These are phyloP conservation scores for Acrasis kona DNA, from an alignment of 78 protist genomes.

Conservation along the genomic window DNA sequence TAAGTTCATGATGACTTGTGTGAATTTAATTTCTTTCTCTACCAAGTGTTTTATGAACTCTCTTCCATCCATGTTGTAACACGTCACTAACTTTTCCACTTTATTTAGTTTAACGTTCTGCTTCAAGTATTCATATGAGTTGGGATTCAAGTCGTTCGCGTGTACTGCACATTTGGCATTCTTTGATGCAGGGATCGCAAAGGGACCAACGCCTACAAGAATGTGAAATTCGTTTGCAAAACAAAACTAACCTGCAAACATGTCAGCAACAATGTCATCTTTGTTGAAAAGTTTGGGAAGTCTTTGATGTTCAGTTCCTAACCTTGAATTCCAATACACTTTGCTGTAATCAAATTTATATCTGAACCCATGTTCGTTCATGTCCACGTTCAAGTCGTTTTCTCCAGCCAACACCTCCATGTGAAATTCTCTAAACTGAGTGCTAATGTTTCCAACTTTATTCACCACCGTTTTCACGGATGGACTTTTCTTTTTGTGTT, in stretches of 20 bases:
- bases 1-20: constrained; percentile 78
- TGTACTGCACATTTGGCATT: constrained; percentile 34
- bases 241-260: constrained; percentile 10
- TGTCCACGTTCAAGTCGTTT: constrained; percentile 15
- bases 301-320: constrained; percentile 73
- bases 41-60: constrained; percentile 8
- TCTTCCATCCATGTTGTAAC: constrained; percentile 38
- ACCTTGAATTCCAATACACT: constrained; percentile 94
- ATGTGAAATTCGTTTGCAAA: constrained; percentile 53
- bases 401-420: constrained; percentile 89
- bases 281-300: constrained; percentile 31
- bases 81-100: constrained; percentile 11
- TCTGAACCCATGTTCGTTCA: constrained; percentile 63
- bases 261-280: constrained; percentile 3
- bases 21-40: background rate
- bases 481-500: background rate
- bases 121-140: constrained; percentile 31
- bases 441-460: constrained; percentile 63
- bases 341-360: constrained; percentile 70
- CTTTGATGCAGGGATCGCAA: constrained; percentile 84
- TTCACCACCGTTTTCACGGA: constrained; percentile 80
- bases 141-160: constrained; percentile 95
- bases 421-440: constrained; percentile 77
- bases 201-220: constrained; percentile 95
- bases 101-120: constrained; percentile 52